Percentiles rank a stretch among this genome's conserved stretches.
Evolutionary conservation across 768 basidiomycete species (phyloP).

Genomic region (Suillus weaverae): DNA sequence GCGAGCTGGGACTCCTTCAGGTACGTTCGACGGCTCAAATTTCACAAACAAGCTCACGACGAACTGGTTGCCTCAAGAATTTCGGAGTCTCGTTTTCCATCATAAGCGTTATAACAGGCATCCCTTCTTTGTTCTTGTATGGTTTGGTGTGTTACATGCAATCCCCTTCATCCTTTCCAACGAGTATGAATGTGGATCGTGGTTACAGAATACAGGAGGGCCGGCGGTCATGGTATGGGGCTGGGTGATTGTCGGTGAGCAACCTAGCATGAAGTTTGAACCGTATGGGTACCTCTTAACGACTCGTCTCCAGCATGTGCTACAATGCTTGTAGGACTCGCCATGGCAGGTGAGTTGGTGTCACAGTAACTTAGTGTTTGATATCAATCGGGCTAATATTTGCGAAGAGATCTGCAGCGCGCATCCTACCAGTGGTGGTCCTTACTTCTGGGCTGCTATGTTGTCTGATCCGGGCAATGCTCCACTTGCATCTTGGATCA

Average conservation of each 20-base stretch:
- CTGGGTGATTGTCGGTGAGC: conserved; percentile 62
- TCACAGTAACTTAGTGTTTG: neutral
- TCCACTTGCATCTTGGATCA: conserved; percentile 71
- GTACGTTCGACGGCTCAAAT: conserved; percentile 27
- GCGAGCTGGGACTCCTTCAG: conserved; percentile 63
- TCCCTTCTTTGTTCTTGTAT: conserved; percentile 67
- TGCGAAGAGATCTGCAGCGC: conserved; percentile 49
- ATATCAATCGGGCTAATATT: neutral
- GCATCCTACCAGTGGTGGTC: conserved; percentile 71
- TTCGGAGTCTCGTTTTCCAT: conserved; percentile 77
- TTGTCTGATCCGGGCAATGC: conserved; percentile 57
- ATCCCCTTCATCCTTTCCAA: neutral
- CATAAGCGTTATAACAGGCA: conserved; percentile 73
- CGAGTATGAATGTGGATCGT: neutral
- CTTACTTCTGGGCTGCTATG: conserved; percentile 84
- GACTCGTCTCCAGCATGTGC: conserved; percentile 46
- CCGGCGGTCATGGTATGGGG: conserved; percentile 80
- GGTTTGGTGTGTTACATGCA: conserved; percentile 53
- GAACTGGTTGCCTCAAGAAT: conserved; percentile 43
- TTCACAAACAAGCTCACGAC: neutral
- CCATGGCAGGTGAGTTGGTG: conserved; percentile 63
- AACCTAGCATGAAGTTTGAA: conserved; percentile 3
- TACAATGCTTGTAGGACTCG: conserved; percentile 69
- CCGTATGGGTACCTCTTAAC: neutral
- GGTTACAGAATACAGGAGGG: conserved; percentile 63